These are phyloP conservation scores for Nothophoma quercina DNA, from an alignment of 2,329 filamentous ascomycete genomes.

Conservation along the genomic window DNA sequence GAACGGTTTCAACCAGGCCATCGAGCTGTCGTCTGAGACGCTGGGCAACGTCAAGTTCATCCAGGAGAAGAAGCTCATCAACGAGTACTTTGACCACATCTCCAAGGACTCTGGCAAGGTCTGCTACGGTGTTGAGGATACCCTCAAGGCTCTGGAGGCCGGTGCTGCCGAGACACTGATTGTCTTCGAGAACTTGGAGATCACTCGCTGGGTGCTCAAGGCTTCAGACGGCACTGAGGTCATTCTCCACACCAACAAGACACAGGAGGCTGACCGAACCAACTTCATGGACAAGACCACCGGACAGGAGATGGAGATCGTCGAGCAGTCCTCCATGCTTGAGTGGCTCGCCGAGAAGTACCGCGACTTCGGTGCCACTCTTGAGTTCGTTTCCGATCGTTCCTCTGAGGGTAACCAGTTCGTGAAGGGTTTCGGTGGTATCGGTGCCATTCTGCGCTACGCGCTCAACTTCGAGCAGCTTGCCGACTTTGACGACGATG, in stretches of 20 bases:
- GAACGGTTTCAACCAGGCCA: slow-evolving; percentile 99
- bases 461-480: slow-evolving; percentile 99
- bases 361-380: slow-evolving; percentile 93
- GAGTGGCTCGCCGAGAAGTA: slow-evolving; percentile 99
- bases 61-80: slow-evolving; percentile 99
- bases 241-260: slow-evolving; percentile 87
- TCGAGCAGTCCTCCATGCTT: slow-evolving; percentile 89
- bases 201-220: slow-evolving; percentile 91
- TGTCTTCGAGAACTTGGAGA: slow-evolving; percentile 95
- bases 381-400: slow-evolving; percentile 97
- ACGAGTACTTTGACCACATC: slow-evolving; percentile 98
- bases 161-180: slow-evolving; percentile 95
- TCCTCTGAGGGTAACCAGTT: slow-evolving; percentile 99
- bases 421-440: slow-evolving; percentile 98
- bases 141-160: slow-evolving; percentile 92
- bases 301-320: slow-evolving; percentile 95
- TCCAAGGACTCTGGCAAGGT: slow-evolving; percentile 96
- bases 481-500: slow-evolving; percentile 80
- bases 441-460: slow-evolving; percentile 96
- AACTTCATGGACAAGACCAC: slow-evolving; percentile 96
- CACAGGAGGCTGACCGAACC: slow-evolving; percentile 78
- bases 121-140: slow-evolving; percentile 98
- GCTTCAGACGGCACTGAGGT: slow-evolving; percentile 74
- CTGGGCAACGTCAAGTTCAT: slow-evolving; percentile 99
- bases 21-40: slow-evolving; percentile 93